phyloP scores from a whole-genome alignment of 2,329 filamentous ascomycete genomes.

The Mycosphaerelloides madeirae region DNA sequence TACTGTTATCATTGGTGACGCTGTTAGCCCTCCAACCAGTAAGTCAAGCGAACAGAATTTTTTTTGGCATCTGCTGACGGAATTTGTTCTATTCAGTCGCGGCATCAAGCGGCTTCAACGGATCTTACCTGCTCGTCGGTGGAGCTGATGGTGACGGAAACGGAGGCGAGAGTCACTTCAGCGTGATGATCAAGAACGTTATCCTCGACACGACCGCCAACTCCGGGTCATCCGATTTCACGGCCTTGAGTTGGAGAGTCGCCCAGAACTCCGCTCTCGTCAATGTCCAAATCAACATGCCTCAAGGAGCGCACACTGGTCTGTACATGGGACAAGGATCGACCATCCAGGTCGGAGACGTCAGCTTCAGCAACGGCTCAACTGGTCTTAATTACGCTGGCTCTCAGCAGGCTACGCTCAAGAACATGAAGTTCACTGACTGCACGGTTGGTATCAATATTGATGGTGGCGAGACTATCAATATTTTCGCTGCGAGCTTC shows the following conservation, averaged over 20 bases:
- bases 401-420: conserved; percentile 13
- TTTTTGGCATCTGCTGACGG: too few species aligned
- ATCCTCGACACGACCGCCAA: conserved; percentile 22
- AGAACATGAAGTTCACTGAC: conserved; percentile 12
- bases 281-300: conserved; percentile 31
- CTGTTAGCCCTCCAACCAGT: conserved; percentile 63
- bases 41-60: background rate
- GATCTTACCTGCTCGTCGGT: conserved; percentile 17
- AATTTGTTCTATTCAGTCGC: conserved; percentile 17
- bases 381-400: conserved; percentile 11
- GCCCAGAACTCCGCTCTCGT: conserved; percentile 22
- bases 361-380: conserved; percentile 20
- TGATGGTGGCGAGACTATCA: conserved; percentile 10
- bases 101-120: conserved; percentile 35
- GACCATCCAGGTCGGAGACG: conserved; percentile 31
- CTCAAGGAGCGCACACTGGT: conserved; percentile 30
- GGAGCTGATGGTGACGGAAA: conserved; percentile 9
- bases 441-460: conserved; percentile 14
- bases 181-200: conserved; percentile 17
- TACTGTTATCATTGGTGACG: conserved; percentile 83
- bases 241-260: conserved; percentile 22
- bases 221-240: conserved; percentile 5
- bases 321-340: conserved; percentile 18
- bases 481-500: conserved; percentile 12
- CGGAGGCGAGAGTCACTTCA: conserved; percentile 11